phyloP scores from a whole-genome alignment of 176 grass and related monocot genomes.

The Cenchrus americanus region DNA sequence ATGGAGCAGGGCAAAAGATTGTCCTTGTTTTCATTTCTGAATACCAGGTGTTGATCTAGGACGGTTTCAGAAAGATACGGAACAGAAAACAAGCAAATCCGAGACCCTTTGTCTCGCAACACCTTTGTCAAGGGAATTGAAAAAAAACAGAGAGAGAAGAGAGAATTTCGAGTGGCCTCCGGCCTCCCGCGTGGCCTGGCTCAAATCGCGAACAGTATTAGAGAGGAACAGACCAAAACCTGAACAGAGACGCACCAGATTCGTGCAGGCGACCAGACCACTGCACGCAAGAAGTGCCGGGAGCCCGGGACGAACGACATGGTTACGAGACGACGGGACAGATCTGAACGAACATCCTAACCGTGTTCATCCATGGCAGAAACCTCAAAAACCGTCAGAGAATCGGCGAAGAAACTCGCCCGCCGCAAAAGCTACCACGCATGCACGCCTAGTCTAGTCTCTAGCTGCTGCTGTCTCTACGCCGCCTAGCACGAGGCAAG shows the following conservation, averaged over 20 bases:
- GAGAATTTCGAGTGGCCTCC: neutral
- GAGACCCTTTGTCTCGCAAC: neutral
- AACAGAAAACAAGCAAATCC: neutral
- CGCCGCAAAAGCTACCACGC: neutral
- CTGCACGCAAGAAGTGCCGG: neutral
- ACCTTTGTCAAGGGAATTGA: neutral
- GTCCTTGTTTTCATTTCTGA: neutral
- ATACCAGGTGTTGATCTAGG: neutral
- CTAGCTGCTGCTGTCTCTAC: neutral
- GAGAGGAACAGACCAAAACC: neutral
- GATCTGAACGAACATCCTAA: constrained; percentile 33
- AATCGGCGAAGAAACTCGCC: neutral
- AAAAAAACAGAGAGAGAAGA: neutral
- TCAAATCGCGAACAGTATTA: neutral
- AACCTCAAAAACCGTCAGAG: constrained; percentile 9
- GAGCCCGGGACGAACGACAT: neutral
- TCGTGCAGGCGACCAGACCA: neutral
- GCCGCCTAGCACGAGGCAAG: no score
- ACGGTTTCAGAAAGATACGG: neutral
- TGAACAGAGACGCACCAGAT: neutral
- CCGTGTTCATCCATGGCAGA: neutral
- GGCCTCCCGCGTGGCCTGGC: neutral
- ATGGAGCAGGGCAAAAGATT: neutral
- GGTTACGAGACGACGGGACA: neutral
- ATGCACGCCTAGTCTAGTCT: neutral